Base-by-base conservation (phyloP, 2,329 filamentous ascomycete genomes). In the Ascochyta koolunga region DNA sequence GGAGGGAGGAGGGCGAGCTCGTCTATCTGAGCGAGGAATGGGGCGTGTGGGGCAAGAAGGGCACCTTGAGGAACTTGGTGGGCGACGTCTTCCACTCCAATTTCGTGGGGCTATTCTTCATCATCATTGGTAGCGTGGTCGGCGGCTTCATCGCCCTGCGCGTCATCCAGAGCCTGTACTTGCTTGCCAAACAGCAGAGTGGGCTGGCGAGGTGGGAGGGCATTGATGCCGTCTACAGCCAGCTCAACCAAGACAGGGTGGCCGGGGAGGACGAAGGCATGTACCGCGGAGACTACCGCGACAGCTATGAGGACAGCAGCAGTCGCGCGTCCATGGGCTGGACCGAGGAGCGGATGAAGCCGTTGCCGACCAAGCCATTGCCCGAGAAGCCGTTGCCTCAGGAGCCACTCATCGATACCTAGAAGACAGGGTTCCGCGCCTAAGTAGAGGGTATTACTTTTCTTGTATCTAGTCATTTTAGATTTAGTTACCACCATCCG, bases 381-480 rank as follows among this genome's bases (percentile, higher is more conserved):
- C 71, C 71, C 0, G 71, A 74, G 52, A 74, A 74, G 46, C 71
- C 71, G 1, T 44, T 74, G 27, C 71, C 71, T 25, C 64, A 59
- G 24, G 64, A 72, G 42, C 71, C 71, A n/a, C 63, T 74, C 16
- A 68, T 73, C 31, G 69, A 71, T 46, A 54, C 67, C 8, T 71
- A 42, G 21, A 22, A 27, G 4, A 13, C 11, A 13, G 4, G 5
- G 10, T 5, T 29, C 11, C 27, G 13, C 15, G 27, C 11, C 3
- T 15, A 4, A 11, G 11, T 29, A 4, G 27, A 29, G 27, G 27
- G 11, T 4, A 13, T 29, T 29, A 4, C n/a, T 16, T 35, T 19
- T n/a, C 6, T 35, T 19, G 32, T 35, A 6, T 35, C 11, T 35
- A 35, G n/a, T n/a, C 18, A 35, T 39, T 33, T 46, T 54, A 29